A percentile compares a stretch with the other conserved stretches of the same genome.
These are phyloP conservation scores for Rhypophila decipiens DNA, from an alignment of 495 filamentous ascomycete genomes.

Conservation along the genomic window DNA sequence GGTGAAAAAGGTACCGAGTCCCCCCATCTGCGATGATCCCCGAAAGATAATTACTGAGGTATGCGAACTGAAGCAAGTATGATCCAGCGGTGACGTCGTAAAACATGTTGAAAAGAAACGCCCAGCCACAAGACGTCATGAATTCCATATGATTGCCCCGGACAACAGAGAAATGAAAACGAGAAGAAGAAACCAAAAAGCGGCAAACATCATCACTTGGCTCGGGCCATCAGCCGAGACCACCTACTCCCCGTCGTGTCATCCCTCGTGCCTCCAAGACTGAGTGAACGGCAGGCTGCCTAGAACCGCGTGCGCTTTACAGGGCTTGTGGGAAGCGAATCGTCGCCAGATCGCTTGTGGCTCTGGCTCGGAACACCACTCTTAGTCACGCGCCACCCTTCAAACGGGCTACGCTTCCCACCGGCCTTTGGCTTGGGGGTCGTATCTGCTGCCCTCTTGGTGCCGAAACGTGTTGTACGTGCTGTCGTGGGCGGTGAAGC, in stretches of 20 bases:
- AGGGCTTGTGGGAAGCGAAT: constrained; percentile 20
- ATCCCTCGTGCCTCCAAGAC: no score
- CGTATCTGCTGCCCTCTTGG: constrained; percentile 19
- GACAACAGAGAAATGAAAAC: no score
- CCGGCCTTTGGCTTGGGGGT: constrained; percentile 18
- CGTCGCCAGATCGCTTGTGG: constrained; percentile 44
- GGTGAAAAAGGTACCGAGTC: no score
- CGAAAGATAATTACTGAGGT: no score
- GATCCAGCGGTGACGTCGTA: neutral
- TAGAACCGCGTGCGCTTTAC: constrained; percentile 35
- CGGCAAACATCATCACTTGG: no score
- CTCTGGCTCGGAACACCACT: constrained; percentile 15
- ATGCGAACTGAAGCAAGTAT: no score
- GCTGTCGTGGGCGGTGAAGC: constrained; percentile 51
- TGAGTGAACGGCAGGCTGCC: no score
- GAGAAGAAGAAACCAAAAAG: neutral
- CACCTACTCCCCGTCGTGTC: no score
- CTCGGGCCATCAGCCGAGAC: no score
- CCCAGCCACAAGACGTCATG: neutral
- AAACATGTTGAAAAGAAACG: no score
- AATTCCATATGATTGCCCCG: constrained; percentile 1
- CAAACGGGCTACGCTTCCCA: constrained; percentile 56
- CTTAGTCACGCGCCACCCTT: constrained; percentile 60
- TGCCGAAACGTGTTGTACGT: constrained; percentile 42
- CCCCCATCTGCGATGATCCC: no score